phyloP scores from a whole-genome alignment of 2,329 filamentous ascomycete genomes.

The Paecilomyces sp. region DNA sequence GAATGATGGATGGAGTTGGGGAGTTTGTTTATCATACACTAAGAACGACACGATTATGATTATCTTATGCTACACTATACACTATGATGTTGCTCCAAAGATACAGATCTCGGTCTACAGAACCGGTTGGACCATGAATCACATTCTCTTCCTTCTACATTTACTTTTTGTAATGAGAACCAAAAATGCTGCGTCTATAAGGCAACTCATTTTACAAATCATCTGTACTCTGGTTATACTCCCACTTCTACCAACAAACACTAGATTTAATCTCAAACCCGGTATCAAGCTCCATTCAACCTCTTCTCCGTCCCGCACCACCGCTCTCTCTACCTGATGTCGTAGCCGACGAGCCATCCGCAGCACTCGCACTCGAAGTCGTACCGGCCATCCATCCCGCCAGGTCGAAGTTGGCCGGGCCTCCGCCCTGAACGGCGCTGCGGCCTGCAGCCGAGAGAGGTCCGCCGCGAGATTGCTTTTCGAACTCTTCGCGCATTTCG shows the following conservation, averaged over 20 bases:
- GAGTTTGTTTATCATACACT: neutral
- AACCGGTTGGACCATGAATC: too few species aligned
- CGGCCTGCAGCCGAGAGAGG: conserved; percentile 55
- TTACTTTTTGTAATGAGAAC: too few species aligned
- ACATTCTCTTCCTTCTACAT: too few species aligned
- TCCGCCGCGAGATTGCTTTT: conserved; percentile 75
- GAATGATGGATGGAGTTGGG: neutral
- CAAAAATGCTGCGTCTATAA: too few species aligned
- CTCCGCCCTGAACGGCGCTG: conserved; percentile 52
- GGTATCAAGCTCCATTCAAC: conserved; percentile 9
- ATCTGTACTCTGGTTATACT: neutral
- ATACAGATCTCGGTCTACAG: too few species aligned
- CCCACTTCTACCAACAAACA: neutral
- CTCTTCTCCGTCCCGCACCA: conserved; percentile 19
- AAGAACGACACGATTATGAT: neutral
- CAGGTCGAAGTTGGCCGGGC: conserved; percentile 56
- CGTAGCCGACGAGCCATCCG: conserved; percentile 11
- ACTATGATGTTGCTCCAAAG: too few species aligned
- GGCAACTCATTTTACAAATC: neutral
- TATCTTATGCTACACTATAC: too few species aligned
- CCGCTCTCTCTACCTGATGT: conserved; percentile 20
- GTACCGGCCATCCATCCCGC: conserved; percentile 61
- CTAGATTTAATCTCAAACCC: neutral
- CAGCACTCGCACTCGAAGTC: conserved; percentile 16
- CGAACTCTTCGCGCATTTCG: conserved; percentile 89